phyloP scores from a whole-genome alignment of 257 asterid species.

The Capsicum pubescens region DNA sequence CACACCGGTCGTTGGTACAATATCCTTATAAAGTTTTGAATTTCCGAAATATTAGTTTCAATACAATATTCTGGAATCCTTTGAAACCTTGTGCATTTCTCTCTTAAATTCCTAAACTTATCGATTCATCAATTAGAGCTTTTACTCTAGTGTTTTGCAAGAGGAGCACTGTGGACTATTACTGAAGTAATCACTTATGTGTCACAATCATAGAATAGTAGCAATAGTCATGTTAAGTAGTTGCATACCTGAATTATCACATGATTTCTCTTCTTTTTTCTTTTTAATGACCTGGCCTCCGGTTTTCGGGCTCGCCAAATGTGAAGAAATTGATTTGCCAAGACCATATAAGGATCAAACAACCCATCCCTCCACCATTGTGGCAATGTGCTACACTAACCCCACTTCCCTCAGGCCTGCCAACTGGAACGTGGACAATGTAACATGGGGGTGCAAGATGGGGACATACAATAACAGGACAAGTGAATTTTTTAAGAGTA shows the following conservation, averaged over 20 bases:
- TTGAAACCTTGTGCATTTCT: background rate
- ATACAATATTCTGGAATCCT: background rate
- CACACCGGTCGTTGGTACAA: constrained; percentile 91
- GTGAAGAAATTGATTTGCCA: background rate
- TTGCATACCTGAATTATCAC: background rate
- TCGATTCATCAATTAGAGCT: background rate
- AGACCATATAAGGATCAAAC: background rate
- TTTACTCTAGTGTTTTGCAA: background rate
- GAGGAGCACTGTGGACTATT: background rate
- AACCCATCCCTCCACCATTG: background rate
- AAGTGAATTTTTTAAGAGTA: background rate
- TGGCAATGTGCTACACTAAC: background rate
- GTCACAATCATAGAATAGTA: background rate
- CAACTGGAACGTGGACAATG: background rate
- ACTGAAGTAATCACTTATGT: background rate
- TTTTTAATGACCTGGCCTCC: background rate
- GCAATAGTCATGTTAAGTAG: constrained; percentile 14
- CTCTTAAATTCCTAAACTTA: background rate
- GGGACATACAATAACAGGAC: background rate
- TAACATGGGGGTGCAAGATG: background rate
- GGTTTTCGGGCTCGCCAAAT: background rate
- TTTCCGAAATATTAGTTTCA: background rate
- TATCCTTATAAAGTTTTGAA: background rate
- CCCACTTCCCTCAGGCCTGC: background rate
- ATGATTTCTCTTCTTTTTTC: background rate